Evolutionary conservation across 2,329 filamentous ascomycete species (phyloP), one percentile per base, ranked within the genome.

Genomic region (Hypomyces rosellus): DNA sequence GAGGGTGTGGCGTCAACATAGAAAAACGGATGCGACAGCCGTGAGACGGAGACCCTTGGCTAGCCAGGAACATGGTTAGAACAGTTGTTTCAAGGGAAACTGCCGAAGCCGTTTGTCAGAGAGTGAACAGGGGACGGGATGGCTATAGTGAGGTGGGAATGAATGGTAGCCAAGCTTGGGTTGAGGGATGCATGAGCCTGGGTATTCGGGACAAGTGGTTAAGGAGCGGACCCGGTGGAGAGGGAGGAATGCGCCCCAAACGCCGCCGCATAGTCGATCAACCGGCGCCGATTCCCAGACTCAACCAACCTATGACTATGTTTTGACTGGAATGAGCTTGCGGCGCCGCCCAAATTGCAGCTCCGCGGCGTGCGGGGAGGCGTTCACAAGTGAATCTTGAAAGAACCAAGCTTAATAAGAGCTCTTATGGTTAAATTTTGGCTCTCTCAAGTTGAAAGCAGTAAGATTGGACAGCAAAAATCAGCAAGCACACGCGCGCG

Each of bases 41-140:
- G 54, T 57, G 61, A 58, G 41, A 36, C 60, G 51, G 55, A 55
- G 44, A 45, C 57, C 57, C 58, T 55, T 57, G 59, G 62, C 58
- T 53, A 45, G 46, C 54, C 55, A 58, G 58, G 40, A 42, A 42
- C 40, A 30, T 30, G 25, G 25, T 30, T 30, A 30, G 25, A 30
- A 11, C 25, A 30, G 25, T 30, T 30, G 25, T 38, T 38, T 38
- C 36, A 16, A 38, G 36, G 36, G 16, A 38, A 38, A 38, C 9
- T 38, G 36, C 36, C 36, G 36, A 16, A 38, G 12, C 36, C 36
- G 36, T n/a, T 16, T 38, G 36, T 16, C 36, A 38, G 36, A n/a
- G 36, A 38, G 13, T n/a, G 36, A 38, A n/a, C 36, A 38, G 16
- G 16, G 36, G 36, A 14, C 36, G 36, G 13, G 25, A 30, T 30